Percentiles rank a stretch among this genome's conserved stretches.
Evolutionary conservation across 805 yeast species (phyloP).

Genomic region (Ogataea minuta): DNA sequence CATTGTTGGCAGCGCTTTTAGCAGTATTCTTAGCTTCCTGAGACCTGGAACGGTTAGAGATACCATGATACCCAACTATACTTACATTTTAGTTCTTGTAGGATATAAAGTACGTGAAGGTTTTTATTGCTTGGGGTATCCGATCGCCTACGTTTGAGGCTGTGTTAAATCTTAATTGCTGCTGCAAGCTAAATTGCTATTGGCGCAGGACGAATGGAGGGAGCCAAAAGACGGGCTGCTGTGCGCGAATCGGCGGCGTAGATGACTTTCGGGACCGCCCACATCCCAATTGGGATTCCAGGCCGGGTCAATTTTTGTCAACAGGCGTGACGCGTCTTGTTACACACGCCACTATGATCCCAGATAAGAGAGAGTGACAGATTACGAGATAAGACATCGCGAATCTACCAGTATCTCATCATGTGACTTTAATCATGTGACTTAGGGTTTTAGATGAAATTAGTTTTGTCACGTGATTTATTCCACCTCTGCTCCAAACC

Average conservation of each 20-base stretch:
- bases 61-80: background rate
- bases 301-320: too few species aligned
- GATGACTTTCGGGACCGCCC: too few species aligned
- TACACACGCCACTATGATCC: too few species aligned
- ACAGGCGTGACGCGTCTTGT: too few species aligned
- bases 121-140: slow-evolving; percentile 9
- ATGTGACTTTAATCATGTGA: too few species aligned
- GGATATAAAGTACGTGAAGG: slow-evolving; percentile 3
- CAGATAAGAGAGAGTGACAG: too few species aligned
- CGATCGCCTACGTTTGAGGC: slow-evolving; percentile 5
- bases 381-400: too few species aligned
- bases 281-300: too few species aligned
- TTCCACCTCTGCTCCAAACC: background rate
- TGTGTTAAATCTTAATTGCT: slow-evolving; percentile 9
- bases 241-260: too few species aligned
- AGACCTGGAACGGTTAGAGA: slow-evolving; percentile 10
- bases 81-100: slow-evolving; percentile 9
- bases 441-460: background rate
- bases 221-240: too few species aligned
- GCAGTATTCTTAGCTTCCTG: slow-evolving; percentile 15
- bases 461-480: background rate
- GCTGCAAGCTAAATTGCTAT: slow-evolving; percentile 10
- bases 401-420: too few species aligned
- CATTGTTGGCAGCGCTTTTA: slow-evolving; percentile 16
- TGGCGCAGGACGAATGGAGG: slow-evolving; percentile 7